Conservation (phyloP, 768 basidiomycete genomes). For the Pulveroboletus sp. region DNA sequence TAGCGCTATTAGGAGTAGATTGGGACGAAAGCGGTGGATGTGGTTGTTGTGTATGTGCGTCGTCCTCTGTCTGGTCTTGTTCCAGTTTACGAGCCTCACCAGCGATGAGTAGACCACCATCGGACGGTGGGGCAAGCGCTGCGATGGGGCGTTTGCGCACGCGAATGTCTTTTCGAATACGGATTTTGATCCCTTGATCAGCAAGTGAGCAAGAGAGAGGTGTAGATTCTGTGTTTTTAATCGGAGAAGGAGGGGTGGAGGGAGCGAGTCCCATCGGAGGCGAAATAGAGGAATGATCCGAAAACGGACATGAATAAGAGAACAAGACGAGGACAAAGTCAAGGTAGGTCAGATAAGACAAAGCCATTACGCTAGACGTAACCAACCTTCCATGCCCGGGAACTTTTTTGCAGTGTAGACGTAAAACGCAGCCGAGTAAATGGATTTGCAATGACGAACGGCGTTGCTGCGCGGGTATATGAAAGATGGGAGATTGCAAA, state of each 20-base stretch:
- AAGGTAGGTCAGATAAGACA: slow-evolving; percentile 22
- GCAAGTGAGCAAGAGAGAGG: slow-evolving; percentile 84
- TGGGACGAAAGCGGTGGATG: slow-evolving; percentile 10
- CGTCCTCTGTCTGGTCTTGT: slow-evolving; percentile 26
- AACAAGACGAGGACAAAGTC: slow-evolving; percentile 10
- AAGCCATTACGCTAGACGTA: background rate
- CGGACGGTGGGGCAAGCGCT: slow-evolving; percentile 24
- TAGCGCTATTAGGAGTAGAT: background rate
- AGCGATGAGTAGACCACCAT: slow-evolving; percentile 7
- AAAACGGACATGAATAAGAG: slow-evolving; percentile 11
- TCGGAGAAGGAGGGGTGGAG: background rate
- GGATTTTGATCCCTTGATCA: slow-evolving; percentile 95
- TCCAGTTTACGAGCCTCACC: slow-evolving; percentile 23
- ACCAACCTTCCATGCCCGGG: slow-evolving; percentile 89
- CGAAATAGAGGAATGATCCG: slow-evolving; percentile 18
- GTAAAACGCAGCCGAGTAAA: slow-evolving; percentile 85
- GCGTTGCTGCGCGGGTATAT: slow-evolving; percentile 49
- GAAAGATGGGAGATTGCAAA: background rate
- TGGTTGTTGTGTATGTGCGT: slow-evolving; percentile 10
- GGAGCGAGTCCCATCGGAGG: slow-evolving; percentile 7
- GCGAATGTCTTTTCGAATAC: slow-evolving; percentile 87
- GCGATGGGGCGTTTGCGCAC: slow-evolving; percentile 66
- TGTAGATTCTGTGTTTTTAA: slow-evolving; percentile 61
- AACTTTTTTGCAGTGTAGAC: slow-evolving; percentile 97
- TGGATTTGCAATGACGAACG: slow-evolving; percentile 86